Evolutionary conservation across 495 filamentous ascomycete genomes (phyloP), one percentile per base, ranked within the genome.

Genomic region (Daldinia concentrica): DNA sequence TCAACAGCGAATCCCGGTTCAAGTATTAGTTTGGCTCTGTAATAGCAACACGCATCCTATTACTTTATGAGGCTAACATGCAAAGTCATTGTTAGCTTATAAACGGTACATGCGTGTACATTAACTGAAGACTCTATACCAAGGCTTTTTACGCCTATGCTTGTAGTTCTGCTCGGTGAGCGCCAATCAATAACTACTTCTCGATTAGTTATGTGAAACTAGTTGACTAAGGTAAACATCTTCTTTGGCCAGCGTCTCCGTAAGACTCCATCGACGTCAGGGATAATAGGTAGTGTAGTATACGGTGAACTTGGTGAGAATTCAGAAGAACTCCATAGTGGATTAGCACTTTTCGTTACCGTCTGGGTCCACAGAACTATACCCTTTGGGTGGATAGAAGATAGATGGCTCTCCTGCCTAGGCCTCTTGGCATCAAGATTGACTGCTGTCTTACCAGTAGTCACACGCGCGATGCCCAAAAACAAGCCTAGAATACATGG

Each of bases 371-470:
- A 73, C 71, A 66, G 51, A 58, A 66, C 34, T 58, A 45, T 27
- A 43, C 50, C 27, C 30, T 39, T 59, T 62, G 52, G 32, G 51
- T 62, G 66, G 64, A 37, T 36, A 48, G 58, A 22, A 68, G 14
- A 58, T 34, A 41, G 50, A 68, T 37, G 57, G 37, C 39, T 68
- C 48, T 56, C 26, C 45, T 56, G 56, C 65, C 56, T 64, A 62
- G 60, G 27, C 60, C 22, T 54, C 70, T 73, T 73, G 65, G 70
- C 71, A 69, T 69, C 62, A 69, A 66, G 57, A 62, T 69, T 69
- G 30, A 62, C 64, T 63, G 12, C 61, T 62, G 11, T 36, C 34
- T 58, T 64, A 17, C 64, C 29, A 37, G 62, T 69, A 66, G 50
- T 59, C 22, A 22, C 58, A 63, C 32, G 34, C 57, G 30, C 58